Base-by-base conservation (phyloP, 2,329 filamentous ascomycete genomes). In the Ilyonectria sp. region DNA sequence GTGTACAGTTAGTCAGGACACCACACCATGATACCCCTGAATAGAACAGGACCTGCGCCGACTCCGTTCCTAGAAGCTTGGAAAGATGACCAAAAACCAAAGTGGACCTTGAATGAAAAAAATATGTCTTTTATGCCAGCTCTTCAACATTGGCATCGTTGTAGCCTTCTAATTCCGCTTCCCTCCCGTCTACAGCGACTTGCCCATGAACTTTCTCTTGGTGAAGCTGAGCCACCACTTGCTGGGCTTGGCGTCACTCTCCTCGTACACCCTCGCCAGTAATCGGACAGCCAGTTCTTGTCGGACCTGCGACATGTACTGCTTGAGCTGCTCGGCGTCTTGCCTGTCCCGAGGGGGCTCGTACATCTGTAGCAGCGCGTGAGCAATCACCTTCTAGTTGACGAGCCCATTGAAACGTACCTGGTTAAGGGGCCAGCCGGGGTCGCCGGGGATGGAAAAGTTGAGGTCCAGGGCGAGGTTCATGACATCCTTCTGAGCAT, bases 141-240 rank as follows among this genome's bases (percentile, higher is more conserved):
- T 70, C 66, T 66, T 66, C 52, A 47, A 65, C 57, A 46, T 59
- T 63, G 63, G 49, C 33, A 60, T 69, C 65, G 66, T 77, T 53
- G 59, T 60, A 65, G 64, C 59, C 68, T 71, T 75, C 71, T 77
- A 74, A 64, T 62, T 68, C 64, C 61, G 46, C 43, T 10, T 43
- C 53, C 46, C 47, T 33, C 35, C 31, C 53, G 23, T 58, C 81
- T 86, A 95, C 83, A 96, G 85, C 74, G 90, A 89, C 90, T 98
- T 98, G 81, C 95, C 95, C 96, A 99, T 98, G 80, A 99, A 99
- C 90, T 98, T 98, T 84, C 96, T 92, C 91, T 98, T 98, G 60
- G 93, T 94, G 81, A 98, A 99, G 87, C 96, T 98, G 81, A 99
- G 84, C 96, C 96, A 99, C 94, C 95, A 98, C 90, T 97, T 89